These are phyloP conservation scores for Diaporthe citri DNA, from an alignment of 2,329 filamentous ascomycete genomes.

Conservation along the genomic window DNA sequence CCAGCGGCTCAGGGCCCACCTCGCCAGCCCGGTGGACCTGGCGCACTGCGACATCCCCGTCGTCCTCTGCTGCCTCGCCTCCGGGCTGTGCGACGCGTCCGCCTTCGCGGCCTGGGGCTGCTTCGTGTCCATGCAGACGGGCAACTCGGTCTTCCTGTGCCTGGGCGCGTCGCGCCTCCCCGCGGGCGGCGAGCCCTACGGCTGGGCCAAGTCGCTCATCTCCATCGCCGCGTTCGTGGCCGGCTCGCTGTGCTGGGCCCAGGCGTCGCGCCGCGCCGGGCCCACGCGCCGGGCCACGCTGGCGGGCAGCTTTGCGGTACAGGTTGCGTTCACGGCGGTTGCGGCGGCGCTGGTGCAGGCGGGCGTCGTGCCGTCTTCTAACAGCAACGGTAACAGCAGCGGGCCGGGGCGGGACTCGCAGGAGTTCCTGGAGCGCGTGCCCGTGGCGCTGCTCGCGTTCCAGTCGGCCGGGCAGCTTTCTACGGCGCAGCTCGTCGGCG, in stretches of 20 bases:
- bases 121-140: neutral
- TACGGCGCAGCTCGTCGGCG: neutral
- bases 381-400: neutral
- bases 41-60: neutral
- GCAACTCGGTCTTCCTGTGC: neutral
- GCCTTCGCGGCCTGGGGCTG: neutral
- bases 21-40: neutral
- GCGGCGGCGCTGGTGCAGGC: neutral
- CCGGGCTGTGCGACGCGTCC: neutral
- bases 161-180: neutral
- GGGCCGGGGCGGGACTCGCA: neutral
- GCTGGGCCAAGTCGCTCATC: neutral
- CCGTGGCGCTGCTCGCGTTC: neutral
- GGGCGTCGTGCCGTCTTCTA: neutral
- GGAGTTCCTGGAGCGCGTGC: neutral
- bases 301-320: neutral
- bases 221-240: neutral
- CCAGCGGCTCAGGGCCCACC: neutral
- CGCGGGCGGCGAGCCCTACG: neutral
- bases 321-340: neutral
- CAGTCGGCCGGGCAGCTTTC: neutral
- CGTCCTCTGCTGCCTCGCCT: neutral
- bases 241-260: neutral
- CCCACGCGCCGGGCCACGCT: neutral
- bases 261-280: no score